These are phyloP conservation scores for Hymenoscyphus fraxineus DNA, from an alignment of 2,329 filamentous ascomycete species.

Conservation along the genomic window DNA sequence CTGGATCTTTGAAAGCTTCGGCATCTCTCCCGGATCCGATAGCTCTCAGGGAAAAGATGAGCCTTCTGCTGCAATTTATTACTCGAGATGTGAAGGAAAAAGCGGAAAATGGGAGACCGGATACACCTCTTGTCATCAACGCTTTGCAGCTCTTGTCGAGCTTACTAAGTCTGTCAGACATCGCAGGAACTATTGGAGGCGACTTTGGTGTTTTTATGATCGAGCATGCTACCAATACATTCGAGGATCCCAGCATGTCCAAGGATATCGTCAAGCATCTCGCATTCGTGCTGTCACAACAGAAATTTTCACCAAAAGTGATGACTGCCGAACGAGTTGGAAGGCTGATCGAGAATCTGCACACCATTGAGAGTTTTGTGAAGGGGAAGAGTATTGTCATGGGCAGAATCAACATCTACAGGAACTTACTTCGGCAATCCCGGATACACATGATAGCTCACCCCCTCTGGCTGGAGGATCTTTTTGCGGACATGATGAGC, in stretches of 20 bases:
- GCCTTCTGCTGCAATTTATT: conserved; percentile 74
- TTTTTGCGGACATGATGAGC: conserved; percentile 80
- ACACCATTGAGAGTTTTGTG: conserved; percentile 68
- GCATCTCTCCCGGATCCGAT: conserved; percentile 75
- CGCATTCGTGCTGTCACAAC: conserved; percentile 74
- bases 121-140: conserved; percentile 70
- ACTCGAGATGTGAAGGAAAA: conserved; percentile 71
- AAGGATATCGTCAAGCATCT: conserved; percentile 78
- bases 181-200: conserved; percentile 65
- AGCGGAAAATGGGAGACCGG: conserved; percentile 50
- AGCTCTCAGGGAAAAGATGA: conserved; percentile 71
- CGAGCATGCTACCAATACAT: conserved; percentile 71
- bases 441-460: conserved; percentile 67
- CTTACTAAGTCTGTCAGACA: conserved; percentile 70
- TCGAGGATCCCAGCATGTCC: conserved; percentile 64
- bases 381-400: conserved; percentile 78
- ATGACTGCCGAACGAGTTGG: conserved; percentile 70
- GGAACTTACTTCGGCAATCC: conserved; percentile 69
- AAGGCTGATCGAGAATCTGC: conserved; percentile 66
- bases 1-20: conserved; percentile 72
- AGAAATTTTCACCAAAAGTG: conserved; percentile 71
- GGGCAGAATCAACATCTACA: conserved; percentile 75
- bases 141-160: conserved; percentile 74
- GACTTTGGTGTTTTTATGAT: conserved; percentile 79
- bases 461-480: conserved; percentile 74